Evolutionary conservation across 306 rosid species (phyloP).

Genomic region (Trifolium dubium): DNA sequence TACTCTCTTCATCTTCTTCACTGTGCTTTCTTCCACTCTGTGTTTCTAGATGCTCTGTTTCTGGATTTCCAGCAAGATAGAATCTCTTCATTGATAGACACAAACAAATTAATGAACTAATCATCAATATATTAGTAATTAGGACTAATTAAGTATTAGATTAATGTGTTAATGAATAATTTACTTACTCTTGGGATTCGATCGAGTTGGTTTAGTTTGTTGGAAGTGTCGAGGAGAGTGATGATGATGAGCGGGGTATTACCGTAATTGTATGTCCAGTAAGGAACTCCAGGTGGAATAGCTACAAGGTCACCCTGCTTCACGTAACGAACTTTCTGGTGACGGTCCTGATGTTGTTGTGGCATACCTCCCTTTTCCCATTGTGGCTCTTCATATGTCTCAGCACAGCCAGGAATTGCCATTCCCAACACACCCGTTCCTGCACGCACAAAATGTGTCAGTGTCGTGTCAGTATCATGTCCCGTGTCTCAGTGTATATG

Average conservation of each 20-base stretch:
- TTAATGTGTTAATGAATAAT: background rate
- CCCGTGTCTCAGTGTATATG: no score
- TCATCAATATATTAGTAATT: background rate
- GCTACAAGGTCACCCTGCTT: constrained; percentile 39
- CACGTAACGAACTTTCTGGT: constrained; percentile 37
- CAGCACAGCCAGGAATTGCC: constrained; percentile 36
- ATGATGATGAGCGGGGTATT: constrained; percentile 32
- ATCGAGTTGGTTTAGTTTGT: constrained; percentile 32
- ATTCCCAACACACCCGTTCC: constrained; percentile 31
- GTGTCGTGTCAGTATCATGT: no score
- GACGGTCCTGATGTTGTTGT: constrained; percentile 10
- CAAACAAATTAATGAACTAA: background rate
- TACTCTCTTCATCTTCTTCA: background rate
- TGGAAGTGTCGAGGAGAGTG: constrained; percentile 35
- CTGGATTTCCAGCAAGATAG: constrained; percentile 43
- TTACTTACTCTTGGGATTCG: constrained; percentile 31
- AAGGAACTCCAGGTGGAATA: constrained; percentile 39
- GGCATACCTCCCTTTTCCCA: background rate
- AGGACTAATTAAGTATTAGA: background rate
- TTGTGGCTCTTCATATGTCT: constrained; percentile 32
- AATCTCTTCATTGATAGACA: constrained; percentile 27
- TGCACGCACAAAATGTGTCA: background rate
- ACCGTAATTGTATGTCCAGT: constrained; percentile 41
- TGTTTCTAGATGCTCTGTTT: background rate
- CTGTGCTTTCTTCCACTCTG: background rate